A percentile compares a stretch with the other conserved stretches of the same genome.
Conservation (phyloP, 306 rosid species). For the Leucaena leucocephala region DNA sequence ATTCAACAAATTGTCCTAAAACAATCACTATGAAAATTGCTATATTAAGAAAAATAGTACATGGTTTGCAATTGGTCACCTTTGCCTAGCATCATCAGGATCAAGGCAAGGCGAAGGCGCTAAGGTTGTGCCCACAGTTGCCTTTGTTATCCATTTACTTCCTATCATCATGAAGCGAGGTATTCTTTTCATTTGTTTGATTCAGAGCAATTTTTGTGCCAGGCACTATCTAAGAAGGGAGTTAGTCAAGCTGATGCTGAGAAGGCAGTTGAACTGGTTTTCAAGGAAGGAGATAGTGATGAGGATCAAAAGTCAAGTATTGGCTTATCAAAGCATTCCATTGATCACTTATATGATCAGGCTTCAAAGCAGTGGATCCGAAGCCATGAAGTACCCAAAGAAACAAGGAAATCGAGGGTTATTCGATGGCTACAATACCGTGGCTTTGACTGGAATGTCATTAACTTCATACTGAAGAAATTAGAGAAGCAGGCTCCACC, state of each 20-base stretch:
- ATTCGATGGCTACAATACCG: slow-evolving; percentile 69
- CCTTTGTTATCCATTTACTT: slow-evolving; percentile 22
- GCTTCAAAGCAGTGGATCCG: slow-evolving; percentile 89
- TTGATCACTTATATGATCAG: slow-evolving; percentile 69
- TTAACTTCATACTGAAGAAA: slow-evolving; percentile 49
- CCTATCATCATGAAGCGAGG: slow-evolving; percentile 27
- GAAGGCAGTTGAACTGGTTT: slow-evolving; percentile 77
- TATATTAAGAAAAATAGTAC: background rate
- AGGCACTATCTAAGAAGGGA: slow-evolving; percentile 88
- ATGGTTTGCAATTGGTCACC: background rate
- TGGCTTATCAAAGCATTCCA: slow-evolving; percentile 49
- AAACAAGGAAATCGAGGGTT: slow-evolving; percentile 72
- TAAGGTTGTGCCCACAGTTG: background rate
- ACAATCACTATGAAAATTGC: background rate
- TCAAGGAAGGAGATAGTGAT: slow-evolving; percentile 41
- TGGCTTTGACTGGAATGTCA: slow-evolving; percentile 59
- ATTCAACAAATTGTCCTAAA: background rate
- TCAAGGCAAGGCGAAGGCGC: slow-evolving; percentile 15
- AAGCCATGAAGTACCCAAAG: slow-evolving; percentile 56
- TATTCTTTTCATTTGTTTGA: slow-evolving; percentile 1
- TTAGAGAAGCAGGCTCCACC: slow-evolving; percentile 49
- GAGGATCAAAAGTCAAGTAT: slow-evolving; percentile 44
- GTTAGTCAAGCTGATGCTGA: slow-evolving; percentile 71
- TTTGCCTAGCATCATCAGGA: background rate
- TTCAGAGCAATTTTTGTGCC: slow-evolving; percentile 41